These are phyloP conservation scores for Amanita jacksonii DNA, from an alignment of 768 basidiomycete genomes.

Conservation along the genomic window DNA sequence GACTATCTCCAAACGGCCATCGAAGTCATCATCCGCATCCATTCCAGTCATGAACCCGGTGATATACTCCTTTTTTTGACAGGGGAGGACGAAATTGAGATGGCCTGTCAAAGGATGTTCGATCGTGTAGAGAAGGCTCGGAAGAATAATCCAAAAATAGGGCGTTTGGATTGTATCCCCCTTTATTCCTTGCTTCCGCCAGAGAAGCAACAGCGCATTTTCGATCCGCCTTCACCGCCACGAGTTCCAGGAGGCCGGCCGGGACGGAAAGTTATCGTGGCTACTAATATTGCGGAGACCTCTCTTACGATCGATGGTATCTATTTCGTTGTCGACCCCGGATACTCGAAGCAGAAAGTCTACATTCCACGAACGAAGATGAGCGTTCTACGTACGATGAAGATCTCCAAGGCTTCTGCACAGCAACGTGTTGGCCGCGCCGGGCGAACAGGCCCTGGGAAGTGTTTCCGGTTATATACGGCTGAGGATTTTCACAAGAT, in stretches of 20 bases:
- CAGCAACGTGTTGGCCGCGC: conserved; percentile 87
- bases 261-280: conserved; percentile 79
- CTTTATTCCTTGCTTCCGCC: conserved; percentile 87
- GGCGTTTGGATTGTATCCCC: conserved; percentile 74
- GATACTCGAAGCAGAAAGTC: conserved; percentile 87
- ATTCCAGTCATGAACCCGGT: conserved; percentile 76
- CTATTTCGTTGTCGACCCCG: conserved; percentile 87
- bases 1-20: conserved; percentile 91
- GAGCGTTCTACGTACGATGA: conserved; percentile 73
- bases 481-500: conserved; percentile 86
- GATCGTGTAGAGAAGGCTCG: conserved; percentile 66
- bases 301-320: conserved; percentile 90
- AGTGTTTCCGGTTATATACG: conserved; percentile 86
- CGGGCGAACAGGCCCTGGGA: conserved; percentile 81
- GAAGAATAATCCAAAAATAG: conserved; percentile 54
- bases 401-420: conserved; percentile 85
- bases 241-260: conserved; percentile 51
- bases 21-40: conserved; percentile 82
- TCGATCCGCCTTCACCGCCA: conserved; percentile 65
- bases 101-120: conserved; percentile 77
- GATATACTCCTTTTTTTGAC: conserved; percentile 84
- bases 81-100: conserved; percentile 90
- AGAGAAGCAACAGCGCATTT: conserved; percentile 83
- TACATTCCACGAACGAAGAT: conserved; percentile 89
- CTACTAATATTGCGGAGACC: conserved; percentile 89